phyloP scores from a whole-genome alignment of 108 stramenopile species.

The Mayamaea pseudoterrestris region DNA sequence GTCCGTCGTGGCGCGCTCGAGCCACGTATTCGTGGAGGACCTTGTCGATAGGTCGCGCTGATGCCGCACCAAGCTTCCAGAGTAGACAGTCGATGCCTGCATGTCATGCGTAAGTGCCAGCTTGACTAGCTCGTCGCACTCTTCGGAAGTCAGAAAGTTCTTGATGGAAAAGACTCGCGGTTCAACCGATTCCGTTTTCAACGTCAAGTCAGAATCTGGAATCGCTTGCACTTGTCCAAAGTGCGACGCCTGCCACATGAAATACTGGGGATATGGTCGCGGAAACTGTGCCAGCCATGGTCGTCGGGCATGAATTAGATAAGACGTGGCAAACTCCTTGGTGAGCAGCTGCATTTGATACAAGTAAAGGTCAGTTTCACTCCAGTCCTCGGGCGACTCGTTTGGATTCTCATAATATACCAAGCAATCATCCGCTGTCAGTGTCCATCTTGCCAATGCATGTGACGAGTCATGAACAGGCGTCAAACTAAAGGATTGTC shows the following conservation, averaged over 20 bases:
- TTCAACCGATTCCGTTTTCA: conserved; percentile 42
- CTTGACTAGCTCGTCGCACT: conserved; percentile 52
- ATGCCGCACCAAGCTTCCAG: conserved; percentile 9
- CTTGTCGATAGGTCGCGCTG: conserved; percentile 29
- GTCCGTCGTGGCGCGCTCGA: conserved; percentile 35
- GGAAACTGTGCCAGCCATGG: conserved; percentile 68
- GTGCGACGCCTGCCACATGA: conserved; percentile 50
- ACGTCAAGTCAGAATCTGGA: conserved; percentile 4
- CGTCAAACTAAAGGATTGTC: conserved; percentile 59
- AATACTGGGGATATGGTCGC: conserved; percentile 42
- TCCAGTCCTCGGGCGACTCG: conserved; percentile 12
- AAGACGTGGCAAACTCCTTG: conserved; percentile 50
- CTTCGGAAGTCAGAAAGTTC: conserved; percentile 51
- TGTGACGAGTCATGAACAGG: conserved; percentile 49
- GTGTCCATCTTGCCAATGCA: conserved; percentile 45
- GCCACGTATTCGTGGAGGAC: conserved; percentile 61
- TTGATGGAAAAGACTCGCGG: conserved; percentile 65
- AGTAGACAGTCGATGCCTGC: conserved; percentile 40
- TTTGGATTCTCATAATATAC: conserved; percentile 57
- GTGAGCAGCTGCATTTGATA: conserved; percentile 53
- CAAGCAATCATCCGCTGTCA: conserved; percentile 60
- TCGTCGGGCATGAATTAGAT: conserved; percentile 40
- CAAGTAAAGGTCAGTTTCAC: conserved; percentile 19
- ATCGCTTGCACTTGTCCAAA: conserved; percentile 50
- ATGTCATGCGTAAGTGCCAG: conserved; percentile 35